Conservation (phyloP, 208 protist genomes). For the Leishmania mexicana region DNA sequence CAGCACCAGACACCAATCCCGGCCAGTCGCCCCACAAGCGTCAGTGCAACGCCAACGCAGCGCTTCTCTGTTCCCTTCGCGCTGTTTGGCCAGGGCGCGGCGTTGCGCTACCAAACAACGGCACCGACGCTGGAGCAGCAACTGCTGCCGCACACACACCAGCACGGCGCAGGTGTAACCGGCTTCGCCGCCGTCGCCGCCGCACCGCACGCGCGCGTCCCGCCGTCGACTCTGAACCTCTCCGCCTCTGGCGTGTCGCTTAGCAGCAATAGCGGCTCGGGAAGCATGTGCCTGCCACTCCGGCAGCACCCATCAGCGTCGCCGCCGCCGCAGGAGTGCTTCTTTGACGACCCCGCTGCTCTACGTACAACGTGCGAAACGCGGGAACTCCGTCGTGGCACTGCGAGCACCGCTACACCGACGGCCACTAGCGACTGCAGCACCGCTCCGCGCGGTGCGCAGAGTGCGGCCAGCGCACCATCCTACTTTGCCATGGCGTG, state of each 20-base stretch:
- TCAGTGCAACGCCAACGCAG: conserved; percentile 1
- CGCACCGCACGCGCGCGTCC: neutral
- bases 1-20: neutral
- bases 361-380: neutral
- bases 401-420: neutral
- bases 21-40: neutral
- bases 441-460: neutral
- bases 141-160: neutral
- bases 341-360: neutral
- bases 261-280: conserved; percentile 2
- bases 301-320: neutral
- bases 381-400: neutral
- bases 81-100: neutral
- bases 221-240: neutral
- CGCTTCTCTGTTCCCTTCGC: neutral
- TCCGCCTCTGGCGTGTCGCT: conserved; percentile 1
- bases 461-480: neutral
- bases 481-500: neutral
- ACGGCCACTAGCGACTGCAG: neutral
- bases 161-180: neutral
- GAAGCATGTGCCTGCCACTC: neutral
- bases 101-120: neutral
- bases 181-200: neutral
- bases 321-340: conserved; percentile 13
- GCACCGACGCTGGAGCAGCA: neutral